Base-by-base conservation (phyloP, 352 stramenopile species). In the Discostella stelligera region DNA sequence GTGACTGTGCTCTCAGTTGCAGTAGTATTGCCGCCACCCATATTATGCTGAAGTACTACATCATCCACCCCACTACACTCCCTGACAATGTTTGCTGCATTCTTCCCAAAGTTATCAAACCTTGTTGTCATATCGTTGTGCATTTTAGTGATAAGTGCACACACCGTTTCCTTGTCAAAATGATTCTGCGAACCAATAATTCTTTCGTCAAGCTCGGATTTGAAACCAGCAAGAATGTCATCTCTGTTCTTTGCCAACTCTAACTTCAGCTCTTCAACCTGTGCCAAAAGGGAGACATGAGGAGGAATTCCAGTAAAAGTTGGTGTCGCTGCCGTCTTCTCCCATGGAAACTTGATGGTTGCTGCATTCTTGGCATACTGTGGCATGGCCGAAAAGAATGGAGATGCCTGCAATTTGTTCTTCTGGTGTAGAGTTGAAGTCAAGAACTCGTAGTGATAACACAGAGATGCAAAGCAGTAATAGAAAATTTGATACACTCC, bases 241-340 rank as follows among this genome's bases (percentile, higher is more conserved):
- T 72, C 65, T 53, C 65, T 67, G 16, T 55, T 48, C 14, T 7
- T 11, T 11, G 30, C 37, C 27, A 79, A 25, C 23, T 74, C 44
- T 3, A n/a, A 20, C 50, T 64, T 46, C 44, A 81, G 10, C 0
- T n/a, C n/a, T 52, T 78, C 61, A 3, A 78, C 37, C 23, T 82
- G 54, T 10, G 67, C 66, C 14, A 82, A 27, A 30, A 58, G 37
- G 5, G 39, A n/a, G 20, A 73, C 20, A 62, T 82, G 67, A 18
- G 61, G 74, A 20, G 74, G 74, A 50, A 82, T 72, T 21, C 74
- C 74, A 27, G 68, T 82, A 21, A 74, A 59, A 23, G 27, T 71
- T 16, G 67, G 74, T 44, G 67, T 82, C 11, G 62, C 30, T 5
- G 11, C 41, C 14, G 74, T 82, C 13, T 52, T 67, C 37, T 77